phyloP scores from a whole-genome alignment of 495 filamentous ascomycete genomes.

The Penicillium chermesinum region DNA sequence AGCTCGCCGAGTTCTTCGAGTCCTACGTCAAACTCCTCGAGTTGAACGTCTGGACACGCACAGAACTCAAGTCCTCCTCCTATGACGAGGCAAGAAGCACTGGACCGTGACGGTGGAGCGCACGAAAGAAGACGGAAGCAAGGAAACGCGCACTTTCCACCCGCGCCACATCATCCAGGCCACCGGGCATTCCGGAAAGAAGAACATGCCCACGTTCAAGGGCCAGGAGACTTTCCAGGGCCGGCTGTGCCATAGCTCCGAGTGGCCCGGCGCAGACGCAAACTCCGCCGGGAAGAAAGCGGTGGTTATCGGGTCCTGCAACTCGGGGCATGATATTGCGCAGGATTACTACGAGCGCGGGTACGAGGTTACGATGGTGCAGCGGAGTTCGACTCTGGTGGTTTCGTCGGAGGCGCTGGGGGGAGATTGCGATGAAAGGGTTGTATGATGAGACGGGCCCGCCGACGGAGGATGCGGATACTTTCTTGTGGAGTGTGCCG shows the following conservation, averaged over 20 bases:
- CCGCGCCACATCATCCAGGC: conserved; percentile 66
- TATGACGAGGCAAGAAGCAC: conserved; percentile 50
- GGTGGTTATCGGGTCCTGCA: conserved; percentile 74
- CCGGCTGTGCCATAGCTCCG: conserved; percentile 62
- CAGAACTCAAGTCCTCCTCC: conserved; percentile 43
- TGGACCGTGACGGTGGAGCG: conserved; percentile 61
- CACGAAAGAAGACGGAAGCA: conserved; percentile 40
- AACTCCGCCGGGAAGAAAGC: conserved; percentile 56
- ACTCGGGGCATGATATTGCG: conserved; percentile 77
- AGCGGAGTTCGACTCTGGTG: conserved; percentile 71
- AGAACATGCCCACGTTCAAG: conserved; percentile 56
- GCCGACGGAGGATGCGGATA: conserved; percentile 57
- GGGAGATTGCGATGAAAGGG: conserved; percentile 48
- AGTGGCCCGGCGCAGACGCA: conserved; percentile 55
- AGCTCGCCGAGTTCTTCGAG: conserved; percentile 74
- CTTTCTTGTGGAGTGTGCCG: conserved; percentile 52
- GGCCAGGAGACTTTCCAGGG: conserved; percentile 56
- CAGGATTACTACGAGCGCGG: conserved; percentile 79
- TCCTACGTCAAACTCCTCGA: conserved; percentile 68
- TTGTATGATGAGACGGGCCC: conserved; percentile 59
- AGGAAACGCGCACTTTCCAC: conserved; percentile 52
- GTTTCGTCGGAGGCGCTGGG: conserved; percentile 52
- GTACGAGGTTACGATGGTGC: conserved; percentile 78
- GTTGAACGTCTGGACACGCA: conserved; percentile 67
- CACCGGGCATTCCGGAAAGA: conserved; percentile 70